phyloP scores from a whole-genome alignment of 164 flowering plant species.

The Annona cherimola region DNA sequence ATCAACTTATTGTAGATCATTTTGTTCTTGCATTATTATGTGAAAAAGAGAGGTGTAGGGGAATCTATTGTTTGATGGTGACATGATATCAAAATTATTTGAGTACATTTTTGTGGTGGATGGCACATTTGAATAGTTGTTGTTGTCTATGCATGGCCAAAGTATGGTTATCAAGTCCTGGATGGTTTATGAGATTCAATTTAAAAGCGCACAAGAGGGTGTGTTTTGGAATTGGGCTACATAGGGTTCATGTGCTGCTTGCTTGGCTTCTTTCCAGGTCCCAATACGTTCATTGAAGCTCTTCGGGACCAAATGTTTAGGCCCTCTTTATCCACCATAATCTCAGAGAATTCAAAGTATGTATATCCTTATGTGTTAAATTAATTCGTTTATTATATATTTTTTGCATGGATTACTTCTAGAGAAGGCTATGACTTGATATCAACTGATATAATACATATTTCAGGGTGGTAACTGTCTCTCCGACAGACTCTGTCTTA shows the following conservation, averaged over 20 bases:
- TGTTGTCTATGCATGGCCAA: not conserved
- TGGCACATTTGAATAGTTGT: too few relatives aligned
- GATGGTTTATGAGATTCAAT: not conserved
- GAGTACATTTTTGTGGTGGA: too few relatives aligned
- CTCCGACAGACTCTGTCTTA: constrained; percentile 78
- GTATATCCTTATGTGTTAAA: constrained; percentile 45
- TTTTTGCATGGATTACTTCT: not conserved
- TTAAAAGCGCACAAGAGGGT: not conserved
- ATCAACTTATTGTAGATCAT: too few relatives aligned
- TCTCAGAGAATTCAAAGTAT: constrained; percentile 96
- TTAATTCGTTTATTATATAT: not conserved
- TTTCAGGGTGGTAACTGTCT: constrained; percentile 71
- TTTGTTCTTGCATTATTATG: too few relatives aligned
- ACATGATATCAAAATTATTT: too few relatives aligned
- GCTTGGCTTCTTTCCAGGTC: constrained; percentile 39
- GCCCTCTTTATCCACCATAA: constrained; percentile 82
- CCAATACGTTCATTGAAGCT: constrained; percentile 83
- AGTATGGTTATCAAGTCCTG: not conserved
- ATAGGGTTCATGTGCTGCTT: not conserved
- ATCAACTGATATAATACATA: constrained; percentile 11
- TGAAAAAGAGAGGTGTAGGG: too few relatives aligned
- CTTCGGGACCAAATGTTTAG: constrained; percentile 83
- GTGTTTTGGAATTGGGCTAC: not conserved
- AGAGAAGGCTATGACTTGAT: not conserved
- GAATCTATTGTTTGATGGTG: too few relatives aligned